Base-by-base conservation (phyloP, 148 eudicot species). In the Salicornia ramosissima region DNA sequence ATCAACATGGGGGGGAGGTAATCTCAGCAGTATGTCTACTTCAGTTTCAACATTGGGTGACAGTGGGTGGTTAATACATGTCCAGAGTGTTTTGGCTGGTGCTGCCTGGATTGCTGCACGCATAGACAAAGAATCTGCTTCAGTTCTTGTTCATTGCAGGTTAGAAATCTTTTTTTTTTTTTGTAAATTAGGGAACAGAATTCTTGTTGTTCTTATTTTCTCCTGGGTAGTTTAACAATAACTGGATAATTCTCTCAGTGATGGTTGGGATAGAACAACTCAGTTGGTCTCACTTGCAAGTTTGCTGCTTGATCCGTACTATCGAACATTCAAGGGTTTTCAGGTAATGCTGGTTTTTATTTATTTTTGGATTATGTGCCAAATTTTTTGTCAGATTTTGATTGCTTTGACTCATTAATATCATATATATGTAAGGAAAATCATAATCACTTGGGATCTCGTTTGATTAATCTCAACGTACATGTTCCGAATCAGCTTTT, bases 71-170 rank as follows among this genome's bases (percentile, higher is more conserved):
- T 79, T 95, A 81, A 86, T 84, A 79, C 99, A 95, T 83, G 86
- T 95, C 55, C 99, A 95, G 77, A 89, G 78, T 90, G 91, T 91
- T 39, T 76, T 95, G 76, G 97, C 94, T 76, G 99, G 99, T 80
- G 88, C 99, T 70, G 91, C 99, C 68, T 95, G 99, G 99, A 95
- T 95, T 86, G 99, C 99, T 73, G 96, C 97, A 65, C 97, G 96
- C 68, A 77, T 95, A 78, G 91, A 83, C 30, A 79, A 86, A 69
- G 99, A 95, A 81, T 87, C 88, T 64, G 97, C 99, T 34, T 86
- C 99, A 53, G 97, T 95, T 75, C 99, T 95, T 72, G 99, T 95
- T 64, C 99, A 95, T 85, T 95, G 99, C 90, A 95, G 97, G 99
- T 95, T 47, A 52, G 78, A 52, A 64, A 26, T 64, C 16, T 63